Percentiles rank a stretch among this genome's conserved stretches.
These are phyloP conservation scores for Alternaria atra DNA, from an alignment of 2,329 filamentous ascomycete genomes.

Conservation along the genomic window DNA sequence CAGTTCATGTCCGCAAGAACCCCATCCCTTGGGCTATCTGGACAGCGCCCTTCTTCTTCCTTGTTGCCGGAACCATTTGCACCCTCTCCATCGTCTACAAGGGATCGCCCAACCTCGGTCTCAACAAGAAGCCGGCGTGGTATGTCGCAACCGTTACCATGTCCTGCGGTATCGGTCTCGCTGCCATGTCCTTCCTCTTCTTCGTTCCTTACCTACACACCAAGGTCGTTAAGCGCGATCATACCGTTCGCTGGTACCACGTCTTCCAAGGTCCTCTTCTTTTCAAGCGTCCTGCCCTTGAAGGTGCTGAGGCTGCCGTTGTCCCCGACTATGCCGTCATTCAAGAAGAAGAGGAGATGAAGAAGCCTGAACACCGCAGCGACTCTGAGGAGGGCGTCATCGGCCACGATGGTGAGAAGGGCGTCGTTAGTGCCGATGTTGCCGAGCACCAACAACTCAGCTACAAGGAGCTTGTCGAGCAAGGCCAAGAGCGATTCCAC, in stretches of 20 bases:
- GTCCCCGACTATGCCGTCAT: slow-evolving; percentile 82
- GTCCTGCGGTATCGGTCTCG: slow-evolving; percentile 69
- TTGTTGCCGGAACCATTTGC: slow-evolving; percentile 77
- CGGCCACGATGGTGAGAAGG: slow-evolving; percentile 46
- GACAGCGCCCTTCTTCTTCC: slow-evolving; percentile 79
- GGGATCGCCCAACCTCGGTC: slow-evolving; percentile 73
- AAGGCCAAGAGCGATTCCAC: slow-evolving; percentile 67
- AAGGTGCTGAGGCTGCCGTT: slow-evolving; percentile 62
- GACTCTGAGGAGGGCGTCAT: slow-evolving; percentile 47
- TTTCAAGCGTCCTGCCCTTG: slow-evolving; percentile 63
- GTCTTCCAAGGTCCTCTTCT: slow-evolving; percentile 68
- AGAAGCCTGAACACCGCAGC: slow-evolving; percentile 31
- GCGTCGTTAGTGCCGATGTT: slow-evolving; percentile 53
- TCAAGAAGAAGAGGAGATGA: slow-evolving; percentile 65
- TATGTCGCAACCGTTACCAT: slow-evolving; percentile 74
- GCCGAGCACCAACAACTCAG: slow-evolving; percentile 61
- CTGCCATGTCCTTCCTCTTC: slow-evolving; percentile 69
- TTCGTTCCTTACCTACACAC: slow-evolving; percentile 76
- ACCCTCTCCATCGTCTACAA: slow-evolving; percentile 83
- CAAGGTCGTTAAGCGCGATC: slow-evolving; percentile 74
- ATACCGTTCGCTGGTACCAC: slow-evolving; percentile 70
- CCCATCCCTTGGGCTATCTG: slow-evolving; percentile 77
- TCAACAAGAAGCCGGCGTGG: slow-evolving; percentile 72
- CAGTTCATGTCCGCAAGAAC: slow-evolving; percentile 76
- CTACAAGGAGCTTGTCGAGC: slow-evolving; percentile 70